Evolutionary conservation across 768 basidiomycete species (phyloP), one percentile per base, ranked within the genome.

Genomic region (Suillus paluster): DNA sequence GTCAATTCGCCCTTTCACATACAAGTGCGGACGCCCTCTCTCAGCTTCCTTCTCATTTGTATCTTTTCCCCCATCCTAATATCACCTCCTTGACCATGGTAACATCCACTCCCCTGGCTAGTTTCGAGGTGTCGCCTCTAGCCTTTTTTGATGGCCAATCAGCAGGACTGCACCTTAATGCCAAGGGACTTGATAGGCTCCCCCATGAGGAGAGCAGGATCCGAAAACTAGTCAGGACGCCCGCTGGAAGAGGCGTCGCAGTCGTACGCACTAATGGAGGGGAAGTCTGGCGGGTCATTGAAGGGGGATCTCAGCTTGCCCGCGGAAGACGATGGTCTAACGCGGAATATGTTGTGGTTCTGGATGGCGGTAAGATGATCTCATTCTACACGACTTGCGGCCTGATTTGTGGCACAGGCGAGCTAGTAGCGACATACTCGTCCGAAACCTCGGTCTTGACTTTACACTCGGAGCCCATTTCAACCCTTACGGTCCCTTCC

Each of bases 171-270:
- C 73, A 63, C 44, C 71, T 83, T 19, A 70, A 75, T 61, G 80
- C 83, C 7, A 76, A 75, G 33, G 76, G 78, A 57, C 63, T 79
- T 23, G 75, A 80, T 17, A 77, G 75, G 30, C 64, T 78, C 39
- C 71, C 75, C 23, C 74, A 76, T 58, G 86, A 89, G 66, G 82
- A 86, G 45, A 77, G 80, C 15, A 77, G 79, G 46, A 84, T 94
- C 60, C 66, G 80, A 14, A 80, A 82, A 41, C 88, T 94, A 66
- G 85, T 91, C 41, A 82, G 93, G 63, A 94, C 92, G 3, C 89
- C 91, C 1, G 89, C 93, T 62, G 93, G 93, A 1, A 81, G 80
- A 57, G 92, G 90, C 7, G 81, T 95, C 39, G 91, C 85, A 14
- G 84, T 89, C 15, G 76, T 90, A 36, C 85, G 90, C 48, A 73